Conservation (phyloP, 805 yeast species). For the Zygotorulaspora danielsina region DNA sequence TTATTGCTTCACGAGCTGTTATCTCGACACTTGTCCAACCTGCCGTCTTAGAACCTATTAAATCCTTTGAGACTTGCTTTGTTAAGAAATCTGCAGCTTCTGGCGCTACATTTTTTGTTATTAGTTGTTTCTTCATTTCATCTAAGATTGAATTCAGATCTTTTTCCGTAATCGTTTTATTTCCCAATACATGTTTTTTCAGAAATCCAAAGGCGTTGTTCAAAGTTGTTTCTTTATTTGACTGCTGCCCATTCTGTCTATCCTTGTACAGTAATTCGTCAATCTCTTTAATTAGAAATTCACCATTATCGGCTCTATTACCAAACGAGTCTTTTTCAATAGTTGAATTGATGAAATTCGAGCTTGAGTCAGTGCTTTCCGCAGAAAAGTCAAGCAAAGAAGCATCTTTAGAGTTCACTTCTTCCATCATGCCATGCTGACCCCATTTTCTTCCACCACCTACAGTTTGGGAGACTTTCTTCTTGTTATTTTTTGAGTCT, state of each 20-base stretch:
- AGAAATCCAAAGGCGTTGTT: conserved; percentile 51
- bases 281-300: conserved; percentile 62
- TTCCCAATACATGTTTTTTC: conserved; percentile 56
- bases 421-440: conserved; percentile 54
- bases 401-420: conserved; percentile 38
- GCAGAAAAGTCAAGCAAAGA: conserved; percentile 54
- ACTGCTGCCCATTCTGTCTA: conserved; percentile 38
- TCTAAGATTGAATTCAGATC: conserved; percentile 64
- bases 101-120: conserved; percentile 86
- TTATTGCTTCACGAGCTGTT: conserved; percentile 63
- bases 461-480: conserved; percentile 20
- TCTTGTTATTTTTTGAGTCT: conserved; percentile 13
- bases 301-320: conserved; percentile 45
- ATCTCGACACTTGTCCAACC: conserved; percentile 69
- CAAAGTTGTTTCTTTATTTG: conserved; percentile 31
- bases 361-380: conserved; percentile 17
- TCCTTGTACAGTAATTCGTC: conserved; percentile 36
- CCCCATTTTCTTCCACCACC: conserved; percentile 63
- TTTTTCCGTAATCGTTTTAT: conserved; percentile 56
- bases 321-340: conserved; percentile 40
- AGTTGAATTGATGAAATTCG: conserved; percentile 9
- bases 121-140: conserved; percentile 68
- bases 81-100: conserved; percentile 75
- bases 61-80: conserved; percentile 60
- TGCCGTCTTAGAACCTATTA: conserved; percentile 68